Evolutionary conservation across 345 rosid genomes (phyloP), one percentile per base, ranked within the genome.

Genomic region (Moricandia arvensis): DNA sequence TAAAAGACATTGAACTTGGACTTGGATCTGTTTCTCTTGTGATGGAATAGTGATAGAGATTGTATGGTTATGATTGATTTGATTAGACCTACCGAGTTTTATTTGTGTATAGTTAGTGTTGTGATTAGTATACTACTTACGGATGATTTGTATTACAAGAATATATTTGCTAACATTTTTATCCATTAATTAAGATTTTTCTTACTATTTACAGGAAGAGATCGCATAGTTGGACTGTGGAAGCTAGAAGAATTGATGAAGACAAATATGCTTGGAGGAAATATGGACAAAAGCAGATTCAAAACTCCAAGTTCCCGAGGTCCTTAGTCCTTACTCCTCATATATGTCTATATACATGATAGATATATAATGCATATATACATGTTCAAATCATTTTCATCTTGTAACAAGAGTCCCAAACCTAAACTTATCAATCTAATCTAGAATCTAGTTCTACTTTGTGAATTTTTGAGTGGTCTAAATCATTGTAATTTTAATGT

Each of bases 281-380:
- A 67, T 93, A 93, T 74, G 98, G 98, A 4, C 98, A 93, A 69
- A 93, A 93, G 63, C 81, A 61, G 59, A 93, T 93, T 60, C 90
- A 88, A 63, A 82, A 91, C 57, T 38, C 89, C 59, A 85, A 73
- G 24, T 60, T 81, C 66, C 96, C 96, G 59, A 91, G 98, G 98
- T 89, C 37, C 47, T 69, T 69, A 3, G 2, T 18, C 12, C n/a
- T 57, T 57, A 16, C 30, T 51, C 13, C 34, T 18, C 54, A 60
- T 65, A 49, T 59, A 38, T 73, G 4, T 60, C 15, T 59, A 34
- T 7, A 27, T 34, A 51, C 15, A 11, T 16, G 54, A 16, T 49
- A 49, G 10, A 49, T 15, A 15, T 47, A 15, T 49, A 49, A 49
- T 49, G 57, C 57, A 47, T 47, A 47, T 47, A 34, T 30, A 66